phyloP scores from a whole-genome alignment of 306 rosid genomes.

The Clitoria ternatea region DNA sequence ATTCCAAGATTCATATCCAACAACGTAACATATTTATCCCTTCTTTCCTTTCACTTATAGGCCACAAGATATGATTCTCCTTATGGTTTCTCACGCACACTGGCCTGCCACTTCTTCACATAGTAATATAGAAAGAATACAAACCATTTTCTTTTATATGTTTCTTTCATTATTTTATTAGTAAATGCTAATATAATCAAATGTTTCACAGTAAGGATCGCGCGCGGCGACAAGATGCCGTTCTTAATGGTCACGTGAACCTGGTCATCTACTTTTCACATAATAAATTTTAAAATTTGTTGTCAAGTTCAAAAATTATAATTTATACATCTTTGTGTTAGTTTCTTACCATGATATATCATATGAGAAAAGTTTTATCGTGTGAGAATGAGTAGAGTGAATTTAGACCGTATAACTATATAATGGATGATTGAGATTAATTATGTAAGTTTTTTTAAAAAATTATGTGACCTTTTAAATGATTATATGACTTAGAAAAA shows the following conservation, averaged over 20 bases:
- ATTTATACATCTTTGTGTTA: too few relatives aligned
- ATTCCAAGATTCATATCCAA: conserved; percentile 62
- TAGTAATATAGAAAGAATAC: conserved; percentile 11
- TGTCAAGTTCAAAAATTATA: background rate
- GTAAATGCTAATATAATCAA: background rate
- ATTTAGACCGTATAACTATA: too few relatives aligned
- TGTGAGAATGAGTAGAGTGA: too few relatives aligned
- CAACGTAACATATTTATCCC: background rate
- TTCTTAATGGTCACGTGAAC: conserved; percentile 30
- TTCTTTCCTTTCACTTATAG: conserved; percentile 2
- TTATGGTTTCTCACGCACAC: background rate
- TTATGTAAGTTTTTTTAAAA: too few relatives aligned
- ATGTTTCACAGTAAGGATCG: conserved; percentile 41
- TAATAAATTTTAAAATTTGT: background rate
- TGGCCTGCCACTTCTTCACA: conserved; percentile 24
- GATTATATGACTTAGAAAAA: too few relatives aligned
- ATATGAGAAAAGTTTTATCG: too few relatives aligned
- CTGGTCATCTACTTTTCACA: conserved; percentile 16
- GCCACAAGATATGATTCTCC: conserved; percentile 17
- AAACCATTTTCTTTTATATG: background rate
- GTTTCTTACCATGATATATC: too few relatives aligned
- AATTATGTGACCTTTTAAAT: too few relatives aligned
- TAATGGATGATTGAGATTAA: too few relatives aligned
- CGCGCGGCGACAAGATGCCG: conserved; percentile 75
- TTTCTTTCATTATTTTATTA: background rate